A percentile compares a stretch with the other conserved stretches of the same genome.
These are phyloP conservation scores for Sporothrix brasiliensis DNA, from an alignment of 2,329 filamentous ascomycete genomes.

Conservation along the genomic window DNA sequence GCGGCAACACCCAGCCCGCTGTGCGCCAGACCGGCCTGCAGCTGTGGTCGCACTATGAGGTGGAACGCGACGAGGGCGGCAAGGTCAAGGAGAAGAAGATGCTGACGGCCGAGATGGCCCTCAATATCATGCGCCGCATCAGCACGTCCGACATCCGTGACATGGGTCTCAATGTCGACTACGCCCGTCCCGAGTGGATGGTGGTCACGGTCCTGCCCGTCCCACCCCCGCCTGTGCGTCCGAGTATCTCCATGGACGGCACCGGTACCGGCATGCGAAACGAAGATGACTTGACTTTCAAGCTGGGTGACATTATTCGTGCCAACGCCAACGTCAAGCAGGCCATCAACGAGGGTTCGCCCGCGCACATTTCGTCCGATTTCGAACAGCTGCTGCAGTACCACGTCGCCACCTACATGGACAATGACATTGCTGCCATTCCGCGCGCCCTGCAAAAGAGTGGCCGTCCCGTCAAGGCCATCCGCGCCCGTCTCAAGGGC, in stretches of 20 bases:
- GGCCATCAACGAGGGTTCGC: constrained; percentile 87
- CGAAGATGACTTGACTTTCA: constrained; percentile 99
- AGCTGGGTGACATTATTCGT: constrained; percentile 96
- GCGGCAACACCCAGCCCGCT: constrained; percentile 85
- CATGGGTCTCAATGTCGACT: constrained; percentile 91
- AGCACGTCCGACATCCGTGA: constrained; percentile 77
- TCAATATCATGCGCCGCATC: constrained; percentile 85
- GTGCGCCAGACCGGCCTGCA: constrained; percentile 86
- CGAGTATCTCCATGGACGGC: constrained; percentile 95
- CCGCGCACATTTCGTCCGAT: constrained; percentile 85
- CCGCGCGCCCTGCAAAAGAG: constrained; percentile 96
- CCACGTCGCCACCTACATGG: constrained; percentile 99
- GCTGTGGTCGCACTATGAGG: constrained; percentile 75
- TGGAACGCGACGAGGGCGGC: constrained; percentile 73
- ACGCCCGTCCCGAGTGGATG: constrained; percentile 98
- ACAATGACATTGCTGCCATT: constrained; percentile 96
- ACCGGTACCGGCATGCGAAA: constrained; percentile 89
- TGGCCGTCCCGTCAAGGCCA: constrained; percentile 93
- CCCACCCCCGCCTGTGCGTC: constrained; percentile 90
- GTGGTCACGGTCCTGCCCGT: constrained; percentile 92
- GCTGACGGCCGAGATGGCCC: constrained; percentile 81
- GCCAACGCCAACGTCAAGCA: constrained; percentile 94
- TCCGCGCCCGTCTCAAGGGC: constrained; percentile 95
- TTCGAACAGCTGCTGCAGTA: constrained; percentile 94
- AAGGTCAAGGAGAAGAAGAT: constrained; percentile 76